phyloP scores from a whole-genome alignment of 306 rosid genomes.

The Lathyrus oleraceus region DNA sequence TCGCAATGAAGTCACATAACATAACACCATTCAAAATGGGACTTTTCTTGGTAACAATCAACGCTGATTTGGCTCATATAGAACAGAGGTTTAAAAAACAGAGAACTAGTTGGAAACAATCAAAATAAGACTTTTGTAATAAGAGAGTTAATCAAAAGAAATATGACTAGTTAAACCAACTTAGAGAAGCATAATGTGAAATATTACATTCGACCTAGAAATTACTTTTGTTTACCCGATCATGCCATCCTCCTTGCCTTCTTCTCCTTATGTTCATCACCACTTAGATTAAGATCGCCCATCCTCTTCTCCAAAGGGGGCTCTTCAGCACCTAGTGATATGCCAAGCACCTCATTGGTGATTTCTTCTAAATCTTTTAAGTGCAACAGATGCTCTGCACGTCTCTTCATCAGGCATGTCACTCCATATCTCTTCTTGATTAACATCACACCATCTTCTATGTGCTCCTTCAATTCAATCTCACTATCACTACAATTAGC shows the following conservation, averaged over 20 bases:
- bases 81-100: neutral
- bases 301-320: constrained; percentile 49
- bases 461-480: constrained; percentile 60
- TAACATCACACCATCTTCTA: constrained; percentile 55
- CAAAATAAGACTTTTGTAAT: neutral
- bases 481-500: constrained; percentile 49
- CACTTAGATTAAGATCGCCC: constrained; percentile 57
- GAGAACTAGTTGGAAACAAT: neutral
- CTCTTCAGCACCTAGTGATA: constrained; percentile 38
- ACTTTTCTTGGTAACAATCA: neutral
- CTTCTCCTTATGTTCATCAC: constrained; percentile 28
- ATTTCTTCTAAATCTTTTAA: constrained; percentile 68
- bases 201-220: no score
- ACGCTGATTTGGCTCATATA: neutral
- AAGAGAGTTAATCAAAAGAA: neutral
- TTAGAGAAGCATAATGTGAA: neutral
- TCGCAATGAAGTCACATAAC: neutral
- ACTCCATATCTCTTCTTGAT: constrained; percentile 77
- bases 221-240: constrained; percentile 25
- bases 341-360: constrained; percentile 37
- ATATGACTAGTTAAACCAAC: neutral
- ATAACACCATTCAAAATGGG: neutral
- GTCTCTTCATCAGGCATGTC: constrained; percentile 49
- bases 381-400: constrained; percentile 53
- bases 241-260: constrained; percentile 47